Percentiles rank a stretch among this genome's conserved stretches.
These are phyloP conservation scores for Syzygium aromaticum DNA, from an alignment of 345 rosid species.

Conservation along the genomic window DNA sequence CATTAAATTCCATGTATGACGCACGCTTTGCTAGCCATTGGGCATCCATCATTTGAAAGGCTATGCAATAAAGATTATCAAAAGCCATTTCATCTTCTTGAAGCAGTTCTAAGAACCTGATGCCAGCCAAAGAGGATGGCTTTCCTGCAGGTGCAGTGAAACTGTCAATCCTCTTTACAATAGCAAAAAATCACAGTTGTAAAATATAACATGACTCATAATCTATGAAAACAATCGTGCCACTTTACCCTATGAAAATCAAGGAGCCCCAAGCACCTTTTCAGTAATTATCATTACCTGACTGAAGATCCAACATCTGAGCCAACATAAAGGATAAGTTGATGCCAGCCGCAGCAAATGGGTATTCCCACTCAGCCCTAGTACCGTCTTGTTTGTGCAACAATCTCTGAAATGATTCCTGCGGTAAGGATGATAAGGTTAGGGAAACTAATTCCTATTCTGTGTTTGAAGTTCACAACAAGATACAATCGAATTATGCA, in stretches of 20 bases:
- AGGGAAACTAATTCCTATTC: not conserved
- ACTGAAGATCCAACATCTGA: slow-evolving; percentile 81
- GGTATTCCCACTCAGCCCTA: slow-evolving; percentile 96
- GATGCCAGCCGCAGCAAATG: slow-evolving; percentile 93
- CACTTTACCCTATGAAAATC: not conserved
- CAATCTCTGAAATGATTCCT: slow-evolving; percentile 76
- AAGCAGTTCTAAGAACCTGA: slow-evolving; percentile 55
- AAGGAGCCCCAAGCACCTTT: not conserved
- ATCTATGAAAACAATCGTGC: not conserved
- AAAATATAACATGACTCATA: not conserved
- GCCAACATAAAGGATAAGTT: slow-evolving; percentile 89
- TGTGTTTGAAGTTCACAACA: not conserved
- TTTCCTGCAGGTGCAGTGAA: slow-evolving; percentile 38
- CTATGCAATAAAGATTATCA: slow-evolving; percentile 71
- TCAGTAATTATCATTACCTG: slow-evolving; percentile 38
- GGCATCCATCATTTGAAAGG: slow-evolving; percentile 86
- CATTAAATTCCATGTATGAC: slow-evolving; percentile 92
- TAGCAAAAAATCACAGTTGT: not conserved
- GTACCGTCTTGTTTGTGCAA: slow-evolving; percentile 79
- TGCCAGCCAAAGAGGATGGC: slow-evolving; percentile 58
- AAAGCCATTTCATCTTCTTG: slow-evolving; percentile 77
- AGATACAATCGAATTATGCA: not conserved
- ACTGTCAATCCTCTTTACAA: not conserved
- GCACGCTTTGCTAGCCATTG: slow-evolving; percentile 96
- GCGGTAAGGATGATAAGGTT: not conserved